Conservation (phyloP, 352 stramenopile genomes). For the Globisporangium paroecandrum region DNA sequence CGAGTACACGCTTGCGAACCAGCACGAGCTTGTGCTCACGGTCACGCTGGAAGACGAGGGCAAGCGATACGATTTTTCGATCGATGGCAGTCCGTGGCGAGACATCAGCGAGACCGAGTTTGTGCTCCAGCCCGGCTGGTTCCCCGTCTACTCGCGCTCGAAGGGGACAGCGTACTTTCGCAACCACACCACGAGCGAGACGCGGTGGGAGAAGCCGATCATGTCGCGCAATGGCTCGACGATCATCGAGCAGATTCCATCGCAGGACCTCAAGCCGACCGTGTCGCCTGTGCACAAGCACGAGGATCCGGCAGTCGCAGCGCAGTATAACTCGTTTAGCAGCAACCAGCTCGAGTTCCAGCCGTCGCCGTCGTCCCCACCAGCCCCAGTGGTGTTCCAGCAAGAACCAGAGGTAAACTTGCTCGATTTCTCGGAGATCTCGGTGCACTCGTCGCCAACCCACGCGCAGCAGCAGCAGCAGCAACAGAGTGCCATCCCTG, state of each 20-base stretch:
- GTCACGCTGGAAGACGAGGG: slow-evolving; percentile 63
- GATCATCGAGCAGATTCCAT: slow-evolving; percentile 27
- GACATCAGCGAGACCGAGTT: slow-evolving; percentile 81
- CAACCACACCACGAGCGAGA: slow-evolving; percentile 55
- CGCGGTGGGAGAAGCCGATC: slow-evolving; percentile 75
- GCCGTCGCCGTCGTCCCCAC: slow-evolving; percentile 7
- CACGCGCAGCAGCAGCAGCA: slow-evolving; percentile 30
- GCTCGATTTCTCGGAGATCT: slow-evolving; percentile 65
- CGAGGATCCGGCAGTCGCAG: background rate
- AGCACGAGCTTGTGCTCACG: slow-evolving; percentile 63
- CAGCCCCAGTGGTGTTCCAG: background rate
- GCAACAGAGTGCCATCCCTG: slow-evolving; percentile 12
- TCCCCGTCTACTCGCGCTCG: slow-evolving; percentile 75
- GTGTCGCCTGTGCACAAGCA: slow-evolving; percentile 8
- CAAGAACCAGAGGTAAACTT: slow-evolving; percentile 35
- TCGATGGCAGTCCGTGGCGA: slow-evolving; percentile 67
- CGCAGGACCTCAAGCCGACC: slow-evolving; percentile 16
- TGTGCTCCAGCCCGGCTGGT: slow-evolving; percentile 73
- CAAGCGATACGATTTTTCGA: slow-evolving; percentile 74
- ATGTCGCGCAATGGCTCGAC: slow-evolving; percentile 43
- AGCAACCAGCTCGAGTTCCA: slow-evolving; percentile 17
- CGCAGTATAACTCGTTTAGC: slow-evolving; percentile 3
- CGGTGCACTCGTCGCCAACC: slow-evolving; percentile 42
- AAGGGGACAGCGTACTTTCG: slow-evolving; percentile 73
- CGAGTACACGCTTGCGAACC: slow-evolving; percentile 62